Evolutionary conservation across 2,329 filamentous ascomycete species (phyloP), one percentile per base, ranked within the genome.

Genomic region (Coleophoma cylindrospora): DNA sequence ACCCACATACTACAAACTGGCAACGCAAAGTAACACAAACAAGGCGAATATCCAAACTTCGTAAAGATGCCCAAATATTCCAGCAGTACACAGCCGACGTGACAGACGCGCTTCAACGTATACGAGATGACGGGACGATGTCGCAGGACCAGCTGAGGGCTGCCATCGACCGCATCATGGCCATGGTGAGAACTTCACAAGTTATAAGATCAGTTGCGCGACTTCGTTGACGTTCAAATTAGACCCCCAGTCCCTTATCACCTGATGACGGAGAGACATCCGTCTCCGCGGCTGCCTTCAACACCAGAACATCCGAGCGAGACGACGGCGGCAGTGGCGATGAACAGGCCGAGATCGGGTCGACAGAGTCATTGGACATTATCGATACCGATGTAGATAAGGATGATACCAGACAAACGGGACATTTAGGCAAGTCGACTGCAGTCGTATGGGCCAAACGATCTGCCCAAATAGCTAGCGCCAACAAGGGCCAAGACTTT

Each of bases 311-410:
- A 7, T 44, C 48, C 5, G 50, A 52, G 12, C 37, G 34, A 14
- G 45, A 50, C 12, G 48, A 51, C 4, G 40, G 46, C 15, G 34
- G 50, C 19, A 19, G 19, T 14, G 47, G 43, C 11, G 53, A 52
- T 6, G 53, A 54, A 11, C 14, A 14, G 36, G 51, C 48, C 14
- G 57, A 62, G n/a, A 45, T 55, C 6, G 60, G 57, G n/a, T 62
- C 60, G 2, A 62, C 55, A n/a, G 55, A 55, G 4, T 59, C 60
- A 17, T 14, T 59, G 2, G 60, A 61, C 49, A 53, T 49, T n/a
- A 50, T 55, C 27, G 50, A 57, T 45, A 40, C 57, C 4, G 58
- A 62, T 43, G 51, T 49, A 3, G 58, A 62, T 47, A 54, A 43
- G 40, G 57, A 59, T 21, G 55, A 59, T 15, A 60, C 47, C 2